Base-by-base conservation (phyloP, 176 grass and related monocot genomes). In the Ampelocalamus luodianensis region DNA sequence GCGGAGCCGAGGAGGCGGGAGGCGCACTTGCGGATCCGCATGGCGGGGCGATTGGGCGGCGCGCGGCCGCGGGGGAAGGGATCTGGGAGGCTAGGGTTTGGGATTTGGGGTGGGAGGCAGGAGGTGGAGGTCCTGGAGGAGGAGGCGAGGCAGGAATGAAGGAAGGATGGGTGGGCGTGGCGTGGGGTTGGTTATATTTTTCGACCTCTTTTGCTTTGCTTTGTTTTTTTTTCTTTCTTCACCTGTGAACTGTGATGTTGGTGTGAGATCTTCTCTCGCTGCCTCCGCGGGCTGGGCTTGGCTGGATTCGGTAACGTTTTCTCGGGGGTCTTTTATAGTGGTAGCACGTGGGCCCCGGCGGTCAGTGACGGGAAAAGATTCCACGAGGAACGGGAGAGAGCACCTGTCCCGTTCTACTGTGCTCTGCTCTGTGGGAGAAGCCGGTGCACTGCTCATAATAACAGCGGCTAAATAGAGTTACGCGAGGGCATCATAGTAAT, bases 1-100 rank as follows among this genome's bases (percentile, higher is more conserved):
- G 77, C 46, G 4, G 82, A 76, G 79, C 64, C 80, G 6, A 91
- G 79, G 13, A 89, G 64, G 55, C 72, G 81, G 20, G 80, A 68
- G 62, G 89, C 71, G 50, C 23, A 84, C 89, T 22, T 89, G 39
- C 76, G 75, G 75, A 94, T 91, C 79, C 75, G 76, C 92, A 84
- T 94, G 85, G 68, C 15, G 1, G 24, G 3, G 56, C 10, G 44
- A 56, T 38, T 15, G 8, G 2, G 11, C 12, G 14, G 15, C 0
- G 0, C 0, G 51, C 7, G 20, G 32, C 18, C 0, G 29, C 1
- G 12, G 34, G 38, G 6, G 18, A n/a, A 6, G 79, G 40, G 78
- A 90, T 92, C 65, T 82, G 68, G 62, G 10, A 3, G 72, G 50
- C 74, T 79, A 79, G 85, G 82, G 58, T 80, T 87, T 72, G 78